Evolutionary conservation across 768 basidiomycete species (phyloP), one percentile per base, ranked within the genome.

Genomic region (Paxillus involutus): DNA sequence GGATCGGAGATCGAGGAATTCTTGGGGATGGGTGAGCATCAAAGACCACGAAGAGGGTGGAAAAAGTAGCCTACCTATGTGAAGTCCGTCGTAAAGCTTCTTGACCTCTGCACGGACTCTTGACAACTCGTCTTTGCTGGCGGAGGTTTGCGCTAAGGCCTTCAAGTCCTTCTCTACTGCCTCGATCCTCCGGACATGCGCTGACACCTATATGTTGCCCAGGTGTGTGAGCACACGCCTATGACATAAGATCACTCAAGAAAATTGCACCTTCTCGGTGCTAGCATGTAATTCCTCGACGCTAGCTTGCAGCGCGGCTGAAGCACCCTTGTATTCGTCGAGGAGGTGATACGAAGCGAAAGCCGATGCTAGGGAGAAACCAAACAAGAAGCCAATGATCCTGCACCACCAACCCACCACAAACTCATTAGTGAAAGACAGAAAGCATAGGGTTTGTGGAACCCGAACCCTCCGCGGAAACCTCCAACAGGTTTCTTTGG

Each of bases 81-180:
- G 88, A 42, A 93, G 75, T 2, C 89, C 88, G 59, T 91, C 89
- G 53, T 92, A 91, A 16, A 93, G 68, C 68, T 92, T 93, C 82
- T 94, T 95, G 57, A 86, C 79, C 69, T 97, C 94, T 11, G 82
- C 81, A 55, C 94, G 77, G 8, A 92, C 73, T 53, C 83, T 80
- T 21, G 84, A 80, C 33, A 92, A 74, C 58, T 97, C 94, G 40
- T 94, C 93, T 71, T 92, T 94, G 30, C 79, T 79, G 8, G 89
- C 80, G 3, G 88, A 80, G 17, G 75, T 71, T 47, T 84, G 81
- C 7, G 80, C 76, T 21, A 97, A 66, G 0, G 86, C 85, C 68
- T 89, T 92, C 62, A 95, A 68, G 61, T 94, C 91, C 69, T 92
- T 92, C 73, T 97, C 94, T 2, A 95, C 91, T 4, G 86, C 82